Evolutionary conservation across 495 filamentous ascomycete genomes (phyloP).

Genomic region (Astrothelium subdiscretum): DNA sequence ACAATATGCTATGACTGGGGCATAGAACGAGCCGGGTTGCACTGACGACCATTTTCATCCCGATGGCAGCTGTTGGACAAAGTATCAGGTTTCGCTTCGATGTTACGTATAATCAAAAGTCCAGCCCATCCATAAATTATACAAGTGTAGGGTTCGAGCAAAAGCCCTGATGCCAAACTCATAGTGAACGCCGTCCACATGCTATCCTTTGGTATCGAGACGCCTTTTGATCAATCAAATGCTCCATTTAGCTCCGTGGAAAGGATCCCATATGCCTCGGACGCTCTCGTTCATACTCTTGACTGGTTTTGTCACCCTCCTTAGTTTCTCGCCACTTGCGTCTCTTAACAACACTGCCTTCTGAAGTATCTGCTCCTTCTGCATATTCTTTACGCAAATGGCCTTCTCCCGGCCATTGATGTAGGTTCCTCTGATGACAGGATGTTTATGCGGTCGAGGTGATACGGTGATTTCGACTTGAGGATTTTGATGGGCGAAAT

Average conservation of each 20-base stretch:
- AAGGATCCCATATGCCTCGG: slow-evolving; percentile 88
- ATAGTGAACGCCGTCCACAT: neutral
- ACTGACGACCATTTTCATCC: neutral
- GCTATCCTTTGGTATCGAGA: neutral
- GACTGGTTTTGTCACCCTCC: slow-evolving; percentile 68
- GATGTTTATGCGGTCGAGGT: slow-evolving; percentile 76
- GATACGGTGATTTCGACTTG: slow-evolving; percentile 83
- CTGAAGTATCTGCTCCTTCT: slow-evolving; percentile 64
- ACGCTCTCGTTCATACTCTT: slow-evolving; percentile 82
- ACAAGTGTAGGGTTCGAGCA: neutral
- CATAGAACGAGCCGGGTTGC: neutral
- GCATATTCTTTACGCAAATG: slow-evolving; percentile 79
- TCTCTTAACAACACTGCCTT: slow-evolving; percentile 73
- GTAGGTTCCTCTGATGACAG: slow-evolving; percentile 74
- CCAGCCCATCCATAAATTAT: too few species aligned
- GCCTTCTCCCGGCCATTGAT: slow-evolving; percentile 81
- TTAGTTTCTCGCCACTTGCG: slow-evolving; percentile 77
- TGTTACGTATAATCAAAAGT: too few species aligned
- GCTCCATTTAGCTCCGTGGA: slow-evolving; percentile 47
- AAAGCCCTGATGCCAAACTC: neutral
- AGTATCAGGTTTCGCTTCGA: too few species aligned
- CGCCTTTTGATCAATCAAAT: neutral
- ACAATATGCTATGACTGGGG: neutral
- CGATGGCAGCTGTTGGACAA: too few species aligned
- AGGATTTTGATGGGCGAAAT: slow-evolving; percentile 72